phyloP scores from a whole-genome alignment of 441 rosid genomes.

The Adansonia gregorii region DNA sequence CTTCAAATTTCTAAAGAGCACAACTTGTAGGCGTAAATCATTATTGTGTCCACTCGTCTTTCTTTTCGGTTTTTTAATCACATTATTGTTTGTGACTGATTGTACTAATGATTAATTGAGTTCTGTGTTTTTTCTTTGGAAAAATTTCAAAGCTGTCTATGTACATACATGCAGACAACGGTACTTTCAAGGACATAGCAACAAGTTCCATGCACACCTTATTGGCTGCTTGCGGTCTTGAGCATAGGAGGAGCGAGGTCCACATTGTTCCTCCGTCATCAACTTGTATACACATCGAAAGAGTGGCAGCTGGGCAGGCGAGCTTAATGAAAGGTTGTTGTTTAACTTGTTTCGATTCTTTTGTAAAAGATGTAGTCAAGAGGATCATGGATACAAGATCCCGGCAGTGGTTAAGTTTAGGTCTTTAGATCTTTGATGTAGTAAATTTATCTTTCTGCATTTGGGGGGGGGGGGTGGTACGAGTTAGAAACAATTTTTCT shows the following conservation, averaged over 20 bases:
- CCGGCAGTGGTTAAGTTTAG: conserved; percentile 83
- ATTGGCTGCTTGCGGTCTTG: conserved; percentile 87
- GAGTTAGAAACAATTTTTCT: conserved; percentile 36
- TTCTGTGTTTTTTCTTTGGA: conserved; percentile 13
- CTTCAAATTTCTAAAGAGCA: background rate
- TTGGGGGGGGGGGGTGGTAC: conserved; percentile 18
- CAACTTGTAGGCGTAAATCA: background rate
- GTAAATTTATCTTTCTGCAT: conserved; percentile 18
- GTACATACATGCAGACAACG: conserved; percentile 53
- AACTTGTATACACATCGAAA: conserved; percentile 59
- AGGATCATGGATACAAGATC: conserved; percentile 72
- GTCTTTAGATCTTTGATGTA: conserved; percentile 42
- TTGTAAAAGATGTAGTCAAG: conserved; percentile 80
- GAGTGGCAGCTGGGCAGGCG: conserved; percentile 52
- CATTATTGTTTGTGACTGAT: background rate
- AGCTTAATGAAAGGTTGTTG: conserved; percentile 87
- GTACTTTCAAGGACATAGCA: conserved; percentile 65
- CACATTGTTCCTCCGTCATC: conserved; percentile 54
- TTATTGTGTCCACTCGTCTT: background rate
- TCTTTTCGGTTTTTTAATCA: background rate
- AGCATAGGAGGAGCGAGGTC: conserved; percentile 71
- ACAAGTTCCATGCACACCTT: conserved; percentile 78
- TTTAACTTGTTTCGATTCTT: conserved; percentile 82
- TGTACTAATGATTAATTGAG: background rate
- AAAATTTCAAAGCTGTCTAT: conserved; percentile 20